Evolutionary conservation across 2,329 filamentous ascomycete genomes (phyloP).

Genomic region (Beauveria rudraprayagi): DNA sequence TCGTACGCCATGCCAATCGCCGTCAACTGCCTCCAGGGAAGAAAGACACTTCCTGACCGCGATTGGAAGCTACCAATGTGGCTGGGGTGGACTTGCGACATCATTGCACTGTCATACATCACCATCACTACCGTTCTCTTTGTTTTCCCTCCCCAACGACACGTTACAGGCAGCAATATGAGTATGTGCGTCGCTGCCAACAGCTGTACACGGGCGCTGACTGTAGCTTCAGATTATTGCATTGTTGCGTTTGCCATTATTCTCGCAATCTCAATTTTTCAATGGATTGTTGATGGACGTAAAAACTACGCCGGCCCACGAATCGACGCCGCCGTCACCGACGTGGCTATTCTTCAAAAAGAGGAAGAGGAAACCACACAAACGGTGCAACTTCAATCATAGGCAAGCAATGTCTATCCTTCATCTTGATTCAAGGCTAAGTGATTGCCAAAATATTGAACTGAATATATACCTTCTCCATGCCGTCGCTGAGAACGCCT

Average conservation of each 20-base stretch:
- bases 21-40: constrained; percentile 60
- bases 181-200: constrained; percentile 24
- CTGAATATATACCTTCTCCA: not conserved
- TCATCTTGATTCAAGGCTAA: not conserved
- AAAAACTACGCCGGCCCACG: constrained; percentile 33
- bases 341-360: not conserved
- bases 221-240: constrained; percentile 28
- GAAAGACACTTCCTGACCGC: constrained; percentile 52
- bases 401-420: not conserved
- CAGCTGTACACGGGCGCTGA: not conserved
- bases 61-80: constrained; percentile 26
- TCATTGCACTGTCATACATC: constrained; percentile 51
- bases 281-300: constrained; percentile 38
- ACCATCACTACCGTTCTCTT: constrained; percentile 63
- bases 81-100: constrained; percentile 29
- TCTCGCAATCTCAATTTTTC: constrained; percentile 31
- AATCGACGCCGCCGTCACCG: constrained; percentile 13
- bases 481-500: not conserved
- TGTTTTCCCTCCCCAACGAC: constrained; percentile 61
- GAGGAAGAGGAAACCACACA: constrained; percentile 1
- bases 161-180: constrained; percentile 60
- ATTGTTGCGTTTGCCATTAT: constrained; percentile 39
- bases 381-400: constrained; percentile 15
- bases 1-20: constrained; percentile 68
- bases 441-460: not conserved